Evolutionary conservation across 2,329 filamentous ascomycete genomes (phyloP).

Genomic region (Lecanosticta acicola): DNA sequence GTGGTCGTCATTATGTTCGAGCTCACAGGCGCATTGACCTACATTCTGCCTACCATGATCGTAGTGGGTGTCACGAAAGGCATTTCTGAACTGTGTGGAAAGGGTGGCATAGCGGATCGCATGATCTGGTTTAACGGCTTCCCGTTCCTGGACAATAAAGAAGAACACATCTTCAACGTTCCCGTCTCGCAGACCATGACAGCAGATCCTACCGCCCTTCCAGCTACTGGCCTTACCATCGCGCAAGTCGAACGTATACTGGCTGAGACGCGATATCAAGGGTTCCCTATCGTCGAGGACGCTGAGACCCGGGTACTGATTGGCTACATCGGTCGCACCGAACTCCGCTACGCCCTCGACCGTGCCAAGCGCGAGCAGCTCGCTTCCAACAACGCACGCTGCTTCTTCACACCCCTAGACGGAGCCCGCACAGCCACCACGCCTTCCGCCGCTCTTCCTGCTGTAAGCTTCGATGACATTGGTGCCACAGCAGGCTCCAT

Average conservation of each 20-base stretch:
- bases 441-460: conserved; percentile 31
- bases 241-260: conserved; percentile 72
- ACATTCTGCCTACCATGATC: conserved; percentile 98
- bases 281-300: conserved; percentile 86
- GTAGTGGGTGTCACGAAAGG: conserved; percentile 96
- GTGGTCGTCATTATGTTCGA: conserved; percentile 99
- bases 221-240: conserved; percentile 67
- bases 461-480: conserved; percentile 55
- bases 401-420: conserved; percentile 58
- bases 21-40: conserved; percentile 91
- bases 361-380: conserved; percentile 64
- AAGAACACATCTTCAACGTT: conserved; percentile 94
- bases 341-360: conserved; percentile 84
- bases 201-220: conserved; percentile 65
- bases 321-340: conserved; percentile 88
- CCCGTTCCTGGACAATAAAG: conserved; percentile 93
- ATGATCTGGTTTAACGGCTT: conserved; percentile 99
- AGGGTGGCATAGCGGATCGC: conserved; percentile 91
- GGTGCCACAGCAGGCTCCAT: conserved; percentile 50
- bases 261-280: conserved; percentile 75
- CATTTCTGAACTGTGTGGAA: conserved; percentile 84
- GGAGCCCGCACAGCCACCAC: conserved; percentile 24
- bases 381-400: conserved; percentile 63
- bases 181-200: conserved; percentile 83
- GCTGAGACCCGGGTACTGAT: conserved; percentile 63